Conservation (phyloP, 2,329 filamentous ascomycete genomes). For the Hypoxylon sp. region DNA sequence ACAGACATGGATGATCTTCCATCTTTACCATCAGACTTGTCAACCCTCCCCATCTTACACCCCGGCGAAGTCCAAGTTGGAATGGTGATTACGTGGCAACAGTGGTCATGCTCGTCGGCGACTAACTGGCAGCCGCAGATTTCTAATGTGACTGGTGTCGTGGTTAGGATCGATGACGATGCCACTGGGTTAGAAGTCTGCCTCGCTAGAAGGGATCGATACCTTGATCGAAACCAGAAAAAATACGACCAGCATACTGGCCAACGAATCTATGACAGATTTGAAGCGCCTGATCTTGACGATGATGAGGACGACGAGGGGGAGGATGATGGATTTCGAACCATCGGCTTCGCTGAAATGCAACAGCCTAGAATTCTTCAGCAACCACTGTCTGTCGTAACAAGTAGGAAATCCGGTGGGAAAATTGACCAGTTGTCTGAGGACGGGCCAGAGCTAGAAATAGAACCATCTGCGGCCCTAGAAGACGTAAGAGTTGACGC, state of each 20-base stretch:
- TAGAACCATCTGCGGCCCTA: not conserved
- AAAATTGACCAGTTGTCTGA: constrained; percentile 2
- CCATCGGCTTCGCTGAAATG: constrained; percentile 73
- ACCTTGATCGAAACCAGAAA: constrained; percentile 69
- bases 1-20: constrained; percentile 74
- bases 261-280: constrained; percentile 80
- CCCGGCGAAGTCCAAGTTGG: constrained; percentile 67
- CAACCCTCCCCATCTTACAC: constrained; percentile 66
- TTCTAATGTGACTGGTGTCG: constrained; percentile 74
- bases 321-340: constrained; percentile 73
- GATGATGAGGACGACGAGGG: constrained; percentile 68
- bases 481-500: constrained; percentile 4
- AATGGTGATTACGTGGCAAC: constrained; percentile 79
- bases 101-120: constrained; percentile 71
- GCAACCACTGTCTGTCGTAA: constrained; percentile 51
- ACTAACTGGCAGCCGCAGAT: constrained; percentile 78
- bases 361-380: constrained; percentile 77
- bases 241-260: constrained; percentile 77
- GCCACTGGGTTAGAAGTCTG: constrained; percentile 69
- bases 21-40: constrained; percentile 70
- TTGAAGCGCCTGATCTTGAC: constrained; percentile 78
- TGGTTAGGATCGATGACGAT: constrained; percentile 70
- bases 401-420: constrained; percentile 11
- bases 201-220: constrained; percentile 78
- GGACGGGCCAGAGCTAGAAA: not conserved